Conservation (phyloP, 202 grass and related monocot genomes). For the Eragrostis tef region DNA sequence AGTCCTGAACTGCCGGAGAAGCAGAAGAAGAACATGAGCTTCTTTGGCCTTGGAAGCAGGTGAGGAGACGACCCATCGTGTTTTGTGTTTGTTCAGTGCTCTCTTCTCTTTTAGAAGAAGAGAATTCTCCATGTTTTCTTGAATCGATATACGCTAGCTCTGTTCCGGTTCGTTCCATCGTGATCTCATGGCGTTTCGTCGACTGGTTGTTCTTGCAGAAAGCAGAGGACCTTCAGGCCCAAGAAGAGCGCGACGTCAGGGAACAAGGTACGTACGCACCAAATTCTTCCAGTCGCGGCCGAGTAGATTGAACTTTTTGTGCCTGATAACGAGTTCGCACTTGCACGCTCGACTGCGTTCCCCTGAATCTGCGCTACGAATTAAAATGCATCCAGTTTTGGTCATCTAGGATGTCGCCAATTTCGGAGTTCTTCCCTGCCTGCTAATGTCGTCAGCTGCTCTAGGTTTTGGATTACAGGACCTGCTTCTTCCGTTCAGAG, state of each 20-base stretch:
- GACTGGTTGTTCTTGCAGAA: constrained; percentile 42
- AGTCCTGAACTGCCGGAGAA: neutral
- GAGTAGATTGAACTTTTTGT: too few relatives aligned
- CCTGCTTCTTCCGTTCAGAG: neutral
- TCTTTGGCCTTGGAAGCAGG: constrained; percentile 47
- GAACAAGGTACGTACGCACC: constrained; percentile 50
- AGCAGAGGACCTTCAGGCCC: constrained; percentile 80
- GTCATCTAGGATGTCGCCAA: neutral
- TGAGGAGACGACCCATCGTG: neutral
- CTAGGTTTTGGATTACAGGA: neutral
- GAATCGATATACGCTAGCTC: too few relatives aligned
- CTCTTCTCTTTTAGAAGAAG: neutral
- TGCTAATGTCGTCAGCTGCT: neutral
- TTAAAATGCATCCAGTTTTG: neutral
- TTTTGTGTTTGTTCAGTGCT: neutral
- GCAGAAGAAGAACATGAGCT: constrained; percentile 39
- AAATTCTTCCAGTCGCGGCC: neutral
- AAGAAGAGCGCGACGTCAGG: constrained; percentile 74
- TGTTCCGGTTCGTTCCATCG: too few relatives aligned
- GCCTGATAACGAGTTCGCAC: neutral
- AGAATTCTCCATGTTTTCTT: too few relatives aligned
- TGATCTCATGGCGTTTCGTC: neutral
- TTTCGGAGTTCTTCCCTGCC: neutral
- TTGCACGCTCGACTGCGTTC: neutral
- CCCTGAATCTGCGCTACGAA: neutral